These are phyloP conservation scores for Fusarium sp. DNA, from an alignment of 2,329 filamentous ascomycete species.

Conservation along the genomic window DNA sequence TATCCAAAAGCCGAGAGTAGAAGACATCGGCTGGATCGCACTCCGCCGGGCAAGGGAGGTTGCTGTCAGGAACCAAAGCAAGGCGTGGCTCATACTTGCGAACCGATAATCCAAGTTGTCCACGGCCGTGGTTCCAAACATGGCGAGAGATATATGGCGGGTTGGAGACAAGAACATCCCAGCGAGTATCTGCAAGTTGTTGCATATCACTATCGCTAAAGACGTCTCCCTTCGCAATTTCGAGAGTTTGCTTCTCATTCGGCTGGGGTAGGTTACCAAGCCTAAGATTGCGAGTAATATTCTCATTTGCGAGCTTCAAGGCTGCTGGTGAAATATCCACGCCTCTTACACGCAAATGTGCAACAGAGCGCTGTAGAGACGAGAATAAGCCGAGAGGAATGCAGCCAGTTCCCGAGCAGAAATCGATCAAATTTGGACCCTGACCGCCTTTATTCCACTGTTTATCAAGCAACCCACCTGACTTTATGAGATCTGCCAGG, in stretches of 20 bases:
- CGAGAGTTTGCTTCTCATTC: slow-evolving; percentile 44
- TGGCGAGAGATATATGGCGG: slow-evolving; percentile 86
- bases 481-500: slow-evolving; percentile 60
- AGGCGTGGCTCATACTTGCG: slow-evolving; percentile 82
- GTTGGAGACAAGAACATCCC: slow-evolving; percentile 83
- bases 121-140: slow-evolving; percentile 51
- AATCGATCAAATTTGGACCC: slow-evolving; percentile 75
- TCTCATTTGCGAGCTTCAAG: slow-evolving; percentile 71
- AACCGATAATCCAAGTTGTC: slow-evolving; percentile 75
- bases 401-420: slow-evolving; percentile 93
- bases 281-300: slow-evolving; percentile 64
- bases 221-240: slow-evolving; percentile 61
- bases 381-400: slow-evolving; percentile 82
- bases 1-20: slow-evolving; percentile 71
- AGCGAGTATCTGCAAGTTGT: slow-evolving; percentile 40
- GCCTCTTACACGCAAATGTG: slow-evolving; percentile 66
- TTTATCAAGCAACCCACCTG: slow-evolving; percentile 17
- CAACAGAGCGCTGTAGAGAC: slow-evolving; percentile 59
- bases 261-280: slow-evolving; percentile 37
- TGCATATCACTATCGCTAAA: slow-evolving; percentile 56
- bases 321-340: slow-evolving; percentile 78
- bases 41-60: slow-evolving; percentile 42
- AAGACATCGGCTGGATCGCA: slow-evolving; percentile 66
- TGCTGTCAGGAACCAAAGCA: slow-evolving; percentile 73
- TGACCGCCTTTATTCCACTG: slow-evolving; percentile 5